Evolutionary conservation across 2,329 filamentous ascomycete genomes (phyloP), one percentile per base, ranked within the genome.

Genomic region (Chaetomium strumarium): DNA sequence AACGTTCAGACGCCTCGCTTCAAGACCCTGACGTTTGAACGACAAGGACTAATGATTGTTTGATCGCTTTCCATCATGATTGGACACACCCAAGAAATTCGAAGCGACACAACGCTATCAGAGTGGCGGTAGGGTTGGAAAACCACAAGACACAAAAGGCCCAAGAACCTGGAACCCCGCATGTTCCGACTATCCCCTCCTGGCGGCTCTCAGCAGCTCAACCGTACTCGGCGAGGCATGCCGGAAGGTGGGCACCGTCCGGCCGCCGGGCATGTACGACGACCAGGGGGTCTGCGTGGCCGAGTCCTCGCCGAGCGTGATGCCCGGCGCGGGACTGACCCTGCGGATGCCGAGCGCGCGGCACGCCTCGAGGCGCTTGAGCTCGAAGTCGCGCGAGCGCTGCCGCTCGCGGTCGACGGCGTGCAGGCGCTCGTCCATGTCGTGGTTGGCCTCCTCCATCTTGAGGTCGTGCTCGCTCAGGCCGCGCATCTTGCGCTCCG

Each of bases 371-470:
- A 67, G 67, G 39, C 78, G 71, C 56, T 64, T 73, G 49, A 62
- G 55, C 62, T 81, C 79, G 59, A 83, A 83, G 1, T 64, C 53
- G 7, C 69, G 68, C 49, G 76, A 80, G 45, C 74, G 71, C 53
- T 75, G 70, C 30, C 76, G 67, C 64, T 83, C 79, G 30, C 64
- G 61, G 13, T 72, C 70, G 36, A 78, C 67, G 42, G 67, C 62
- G n/a, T 53, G 61, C 58, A 66, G 61, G 19, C 79, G 72, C 52
- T 70, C 65, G 7, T 69, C 63, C 16, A 72, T 64, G 38, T 83
- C 79, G 10, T 65, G 63, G 40, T 70, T 67, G 30, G 75, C 78
- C 43, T 74, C 71, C 12, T 68, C 64, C 48, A 73, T 66, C 52
- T 68, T 71, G 31, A 66, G 67, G 49, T 72, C 68, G 58, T 70